Evolutionary conservation across 208 protist species (phyloP).

Genomic region (Wallacemonas rigidus): DNA sequence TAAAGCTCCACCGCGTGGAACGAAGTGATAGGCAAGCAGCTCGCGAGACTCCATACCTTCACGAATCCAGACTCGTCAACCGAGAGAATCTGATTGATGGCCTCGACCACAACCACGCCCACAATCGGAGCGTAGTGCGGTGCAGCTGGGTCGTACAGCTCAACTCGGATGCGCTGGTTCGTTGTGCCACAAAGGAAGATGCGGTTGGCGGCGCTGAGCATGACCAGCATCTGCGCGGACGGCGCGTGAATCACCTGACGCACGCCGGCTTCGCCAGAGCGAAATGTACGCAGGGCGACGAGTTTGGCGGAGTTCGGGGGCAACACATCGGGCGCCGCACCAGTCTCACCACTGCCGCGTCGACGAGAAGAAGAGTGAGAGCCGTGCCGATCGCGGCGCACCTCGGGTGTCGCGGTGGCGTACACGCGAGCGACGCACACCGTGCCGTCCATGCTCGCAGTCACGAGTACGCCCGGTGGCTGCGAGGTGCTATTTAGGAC

Average conservation of each 20-base stretch:
- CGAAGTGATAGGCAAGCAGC: slow-evolving; percentile 44
- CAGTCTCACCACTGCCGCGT: neutral
- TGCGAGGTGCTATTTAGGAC: slow-evolving; percentile 16
- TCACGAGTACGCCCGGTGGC: slow-evolving; percentile 37
- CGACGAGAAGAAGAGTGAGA: no score
- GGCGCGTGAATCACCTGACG: slow-evolving; percentile 35
- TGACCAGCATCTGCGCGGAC: slow-evolving; percentile 35
- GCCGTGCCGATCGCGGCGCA: neutral
- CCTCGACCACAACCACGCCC: slow-evolving; percentile 55
- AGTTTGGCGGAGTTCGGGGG: neutral
- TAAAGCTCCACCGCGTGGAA: slow-evolving; percentile 62
- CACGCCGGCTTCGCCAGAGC: slow-evolving; percentile 36
- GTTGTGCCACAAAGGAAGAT: slow-evolving; percentile 39
- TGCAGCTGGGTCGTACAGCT: slow-evolving; percentile 70
- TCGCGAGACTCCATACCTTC: slow-evolving; percentile 77
- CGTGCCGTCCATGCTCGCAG: slow-evolving; percentile 44
- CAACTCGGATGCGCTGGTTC: slow-evolving; percentile 39
- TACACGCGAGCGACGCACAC: slow-evolving; percentile 35
- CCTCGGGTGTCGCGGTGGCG: neutral
- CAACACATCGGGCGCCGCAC: slow-evolving; percentile 24
- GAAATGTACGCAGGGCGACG: slow-evolving; percentile 20
- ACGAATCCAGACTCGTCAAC: slow-evolving; percentile 63
- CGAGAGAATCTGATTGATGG: slow-evolving; percentile 70
- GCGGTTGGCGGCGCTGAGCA: slow-evolving; percentile 41
- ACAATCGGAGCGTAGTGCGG: slow-evolving; percentile 74